A percentile compares a stretch with the other conserved stretches of the same genome.
phyloP scores from a whole-genome alignment of 2,329 filamentous ascomycete genomes.

The Fusarium sp. region DNA sequence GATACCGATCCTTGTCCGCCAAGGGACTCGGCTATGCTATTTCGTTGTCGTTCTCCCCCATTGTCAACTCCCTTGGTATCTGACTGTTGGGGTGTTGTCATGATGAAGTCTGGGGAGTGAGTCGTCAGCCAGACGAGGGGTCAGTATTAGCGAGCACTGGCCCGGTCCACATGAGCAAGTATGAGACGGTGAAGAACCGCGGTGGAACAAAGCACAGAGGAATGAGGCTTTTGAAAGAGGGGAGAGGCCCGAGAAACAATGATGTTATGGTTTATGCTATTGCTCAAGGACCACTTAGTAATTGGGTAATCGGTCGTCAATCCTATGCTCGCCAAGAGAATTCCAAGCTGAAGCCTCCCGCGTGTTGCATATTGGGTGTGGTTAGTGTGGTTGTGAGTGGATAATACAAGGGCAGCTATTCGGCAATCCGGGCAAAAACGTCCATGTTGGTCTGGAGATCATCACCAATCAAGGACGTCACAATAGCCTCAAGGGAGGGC shows the following conservation, averaged over 20 bases:
- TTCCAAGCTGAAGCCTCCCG: slow-evolving; percentile 25
- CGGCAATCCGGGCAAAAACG: slow-evolving; percentile 12
- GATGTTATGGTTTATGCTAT: slow-evolving; percentile 17
- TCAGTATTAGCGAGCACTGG: slow-evolving; percentile 18
- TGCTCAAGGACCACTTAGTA: not conserved
- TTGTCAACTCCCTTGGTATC: slow-evolving; percentile 24
- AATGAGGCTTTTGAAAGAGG: slow-evolving; percentile 8
- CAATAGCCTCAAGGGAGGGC: slow-evolving; percentile 2
- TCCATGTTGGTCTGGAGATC: slow-evolving; percentile 8
- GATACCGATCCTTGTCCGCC: slow-evolving; percentile 27
- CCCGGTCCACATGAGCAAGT: slow-evolving; percentile 12
- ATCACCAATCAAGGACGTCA: slow-evolving; percentile 26
- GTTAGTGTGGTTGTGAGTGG: slow-evolving; percentile 32
- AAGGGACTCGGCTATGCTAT: slow-evolving; percentile 7
- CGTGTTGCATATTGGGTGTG: slow-evolving; percentile 26
- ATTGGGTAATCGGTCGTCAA: slow-evolving; percentile 21
- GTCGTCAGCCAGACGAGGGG: slow-evolving; percentile 19
- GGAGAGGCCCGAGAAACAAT: slow-evolving; percentile 10
- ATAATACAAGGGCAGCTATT: slow-evolving; percentile 26
- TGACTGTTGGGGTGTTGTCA: slow-evolving; percentile 33
- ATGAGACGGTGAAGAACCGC: slow-evolving; percentile 12
- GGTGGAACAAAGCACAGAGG: slow-evolving; percentile 1
- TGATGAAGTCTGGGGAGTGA: slow-evolving; percentile 17
- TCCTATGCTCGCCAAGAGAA: slow-evolving; percentile 14
- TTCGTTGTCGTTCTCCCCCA: slow-evolving; percentile 10